Evolutionary conservation across 257 asterid species (phyloP), one percentile per base, ranked within the genome.

Genomic region (Hygrophila difformis): DNA sequence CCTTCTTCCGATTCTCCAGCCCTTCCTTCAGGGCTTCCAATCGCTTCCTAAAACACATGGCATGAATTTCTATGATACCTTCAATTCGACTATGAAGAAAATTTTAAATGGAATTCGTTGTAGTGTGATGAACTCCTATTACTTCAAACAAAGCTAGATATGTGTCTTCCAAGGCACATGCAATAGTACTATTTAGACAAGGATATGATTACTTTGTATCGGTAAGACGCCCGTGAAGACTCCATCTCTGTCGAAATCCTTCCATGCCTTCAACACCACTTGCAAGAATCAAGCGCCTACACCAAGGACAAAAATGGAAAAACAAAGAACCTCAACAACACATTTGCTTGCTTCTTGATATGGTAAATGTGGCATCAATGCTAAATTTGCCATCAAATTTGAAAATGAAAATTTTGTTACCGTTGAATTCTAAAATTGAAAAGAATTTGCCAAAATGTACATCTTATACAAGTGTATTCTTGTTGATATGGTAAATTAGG

Each of bases 201-300:
- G 3, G 59, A 39, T 36, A 61, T 24, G 15, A 50, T 59, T 87
- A 87, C 97, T 72, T 78, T 73, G 86, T 72, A 70, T 87, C 97
- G 3, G 78, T 71, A 48, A 87, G 78, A 48, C 83, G 83, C 29
- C 95, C 97, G 7, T 87, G 95, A 51, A 84, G 64, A 67, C 93
- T 87, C 95, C 97, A 87, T 66, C 97, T 79, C 59, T 81, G 95
- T 47, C 92, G 78, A 63, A 80, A 81, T 47, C 97, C 95, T 45
- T 87, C 94, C 71, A 72, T 72, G 44, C 97, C 97, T 70, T 84
- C 95, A 39, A 60, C 46, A 41, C 97, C 97, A 61, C 95, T 87
- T n/a, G 97, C 97, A 86, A 87, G 67, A 51, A 87, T 84, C 70
- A 87, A 62, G 64, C 71, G 93, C 53, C 97, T 33, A 9, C 8